phyloP scores from a whole-genome alignment of 805 yeast genomes.

The Ogataea philodendri region DNA sequence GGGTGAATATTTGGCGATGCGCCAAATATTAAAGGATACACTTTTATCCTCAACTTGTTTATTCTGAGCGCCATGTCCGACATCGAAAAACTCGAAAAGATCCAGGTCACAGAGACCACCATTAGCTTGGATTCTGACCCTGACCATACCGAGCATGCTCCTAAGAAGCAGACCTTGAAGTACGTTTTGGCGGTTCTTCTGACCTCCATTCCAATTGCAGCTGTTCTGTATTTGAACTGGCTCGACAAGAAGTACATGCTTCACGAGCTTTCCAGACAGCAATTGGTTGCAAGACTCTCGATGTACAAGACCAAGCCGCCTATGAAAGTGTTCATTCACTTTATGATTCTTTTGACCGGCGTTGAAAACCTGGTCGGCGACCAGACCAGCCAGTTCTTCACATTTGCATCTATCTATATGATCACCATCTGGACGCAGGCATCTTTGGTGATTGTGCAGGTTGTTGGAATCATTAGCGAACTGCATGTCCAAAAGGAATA shows the following conservation, averaged over 20 bases:
- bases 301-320: constrained; percentile 16
- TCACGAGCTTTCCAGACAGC: constrained; percentile 8
- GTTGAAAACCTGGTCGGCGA: constrained; percentile 12
- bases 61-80: constrained; percentile 2
- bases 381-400: constrained; percentile 6
- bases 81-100: constrained; percentile 6
- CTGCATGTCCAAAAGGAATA: constrained; percentile 12
- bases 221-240: constrained; percentile 15
- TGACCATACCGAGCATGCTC: neutral
- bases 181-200: constrained; percentile 6
- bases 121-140: constrained; percentile 1
- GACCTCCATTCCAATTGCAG: constrained; percentile 10
- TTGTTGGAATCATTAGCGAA: constrained; percentile 10
- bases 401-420: constrained; percentile 13
- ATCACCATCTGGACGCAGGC: constrained; percentile 17
- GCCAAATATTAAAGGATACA: constrained; percentile 8
- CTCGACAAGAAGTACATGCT: constrained; percentile 15
- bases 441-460: constrained; percentile 17
- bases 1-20: constrained; percentile 6
- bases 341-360: constrained; percentile 16
- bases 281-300: constrained; percentile 9
- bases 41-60: constrained; percentile 4
- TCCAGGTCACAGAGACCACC: constrained; percentile 5
- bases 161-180: constrained; percentile 6
- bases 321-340: constrained; percentile 11